Percentiles rank a stretch among this genome's conserved stretches.
Evolutionary conservation across 257 asterid species (phyloP).

Genomic region (Thymus mandschuricus): DNA sequence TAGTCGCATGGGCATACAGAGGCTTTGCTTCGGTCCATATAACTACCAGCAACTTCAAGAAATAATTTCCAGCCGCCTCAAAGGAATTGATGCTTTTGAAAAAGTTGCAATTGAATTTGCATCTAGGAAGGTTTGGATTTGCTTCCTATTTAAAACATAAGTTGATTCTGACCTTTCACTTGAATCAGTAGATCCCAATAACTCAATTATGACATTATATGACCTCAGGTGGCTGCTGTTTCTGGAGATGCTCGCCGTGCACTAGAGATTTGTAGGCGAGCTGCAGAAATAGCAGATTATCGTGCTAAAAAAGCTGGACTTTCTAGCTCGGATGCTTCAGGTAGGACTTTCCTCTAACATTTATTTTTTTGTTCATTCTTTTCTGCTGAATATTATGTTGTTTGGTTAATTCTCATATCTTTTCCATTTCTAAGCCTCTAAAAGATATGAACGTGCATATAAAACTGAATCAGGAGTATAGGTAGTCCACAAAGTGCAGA

Average conservation of each 20-base stretch:
- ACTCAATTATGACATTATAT: slow-evolving; percentile 15
- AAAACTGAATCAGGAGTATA: slow-evolving; percentile 13
- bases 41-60: slow-evolving; percentile 92
- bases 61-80: slow-evolving; percentile 81
- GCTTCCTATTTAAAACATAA: slow-evolving; percentile 17
- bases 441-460: slow-evolving; percentile 19
- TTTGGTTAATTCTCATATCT: neutral
- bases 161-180: slow-evolving; percentile 14
- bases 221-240: slow-evolving; percentile 89
- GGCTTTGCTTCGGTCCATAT: slow-evolving; percentile 98
- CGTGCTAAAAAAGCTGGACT: slow-evolving; percentile 49
- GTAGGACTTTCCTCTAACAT: slow-evolving; percentile 29
- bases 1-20: slow-evolving; percentile 99
- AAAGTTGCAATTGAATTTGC: slow-evolving; percentile 92
- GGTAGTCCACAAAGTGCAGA: neutral
- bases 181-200: slow-evolving; percentile 13
- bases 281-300: slow-evolving; percentile 93
- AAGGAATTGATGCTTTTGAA: slow-evolving; percentile 86
- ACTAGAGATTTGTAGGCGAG: slow-evolving; percentile 93
- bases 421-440: neutral
- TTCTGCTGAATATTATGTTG: neutral
- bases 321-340: slow-evolving; percentile 53
- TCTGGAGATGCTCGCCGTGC: slow-evolving; percentile 99
- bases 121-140: slow-evolving; percentile 75
- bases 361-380: neutral